Evolutionary conservation across 176 grass and related monocot genomes (phyloP).

Genomic region (Oryza longistaminata): DNA sequence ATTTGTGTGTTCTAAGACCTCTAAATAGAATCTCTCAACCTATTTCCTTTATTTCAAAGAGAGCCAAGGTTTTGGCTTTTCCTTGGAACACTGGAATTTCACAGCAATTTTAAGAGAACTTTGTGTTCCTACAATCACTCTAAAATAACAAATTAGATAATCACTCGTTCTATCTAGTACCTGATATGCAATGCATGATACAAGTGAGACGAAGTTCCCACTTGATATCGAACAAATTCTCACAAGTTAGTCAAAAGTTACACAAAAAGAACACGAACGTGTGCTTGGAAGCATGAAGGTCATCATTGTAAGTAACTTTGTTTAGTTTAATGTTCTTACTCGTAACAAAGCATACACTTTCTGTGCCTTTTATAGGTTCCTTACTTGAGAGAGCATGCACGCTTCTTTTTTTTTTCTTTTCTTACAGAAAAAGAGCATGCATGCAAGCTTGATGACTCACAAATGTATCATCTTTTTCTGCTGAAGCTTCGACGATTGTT

Average conservation of each 20-base stretch:
- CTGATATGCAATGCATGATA: background rate
- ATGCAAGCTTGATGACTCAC: background rate
- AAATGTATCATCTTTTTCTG: background rate
- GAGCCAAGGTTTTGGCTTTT: background rate
- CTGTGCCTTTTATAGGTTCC: background rate
- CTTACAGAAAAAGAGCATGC: background rate
- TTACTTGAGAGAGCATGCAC: background rate
- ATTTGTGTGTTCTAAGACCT: background rate
- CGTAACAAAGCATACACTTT: background rate
- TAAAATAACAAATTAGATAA: background rate
- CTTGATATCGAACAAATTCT: background rate
- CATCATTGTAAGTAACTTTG: background rate
- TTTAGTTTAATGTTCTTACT: background rate
- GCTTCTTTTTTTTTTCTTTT: background rate
- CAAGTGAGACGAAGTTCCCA: background rate
- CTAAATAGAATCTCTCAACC: background rate
- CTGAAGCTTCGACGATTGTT: background rate
- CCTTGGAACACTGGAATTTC: background rate
- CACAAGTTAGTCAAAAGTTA: background rate
- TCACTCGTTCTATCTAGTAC: too few relatives aligned
- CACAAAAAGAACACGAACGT: background rate
- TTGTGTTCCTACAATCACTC: background rate
- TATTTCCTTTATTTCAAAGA: background rate
- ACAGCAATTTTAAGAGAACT: background rate
- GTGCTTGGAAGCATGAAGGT: background rate